Conservation (phyloP, 176 grass and related monocot species). For the Musa beccarii region DNA sequence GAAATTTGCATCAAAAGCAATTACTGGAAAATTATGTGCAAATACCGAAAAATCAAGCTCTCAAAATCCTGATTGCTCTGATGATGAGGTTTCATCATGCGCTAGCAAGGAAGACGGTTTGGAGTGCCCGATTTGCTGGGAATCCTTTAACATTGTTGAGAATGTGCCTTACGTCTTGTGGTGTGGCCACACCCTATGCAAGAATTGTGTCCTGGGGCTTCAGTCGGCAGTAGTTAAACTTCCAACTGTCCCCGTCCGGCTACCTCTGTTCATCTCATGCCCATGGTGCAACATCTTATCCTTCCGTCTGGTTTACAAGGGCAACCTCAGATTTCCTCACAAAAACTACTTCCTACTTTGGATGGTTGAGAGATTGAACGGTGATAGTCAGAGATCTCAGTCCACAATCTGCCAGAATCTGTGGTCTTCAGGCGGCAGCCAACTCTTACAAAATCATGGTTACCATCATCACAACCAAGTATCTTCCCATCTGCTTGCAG, state of each 20-base stretch:
- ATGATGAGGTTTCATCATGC: conserved; percentile 10
- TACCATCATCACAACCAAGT: conserved; percentile 1
- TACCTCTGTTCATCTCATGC: conserved; percentile 10
- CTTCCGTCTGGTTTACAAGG: conserved; percentile 8
- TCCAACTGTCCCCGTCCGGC: background rate
- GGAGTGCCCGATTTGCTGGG: conserved; percentile 4
- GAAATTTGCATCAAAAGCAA: background rate
- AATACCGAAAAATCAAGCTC: background rate
- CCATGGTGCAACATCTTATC: conserved; percentile 9
- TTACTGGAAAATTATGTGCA: background rate
- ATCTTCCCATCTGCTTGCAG: background rate
- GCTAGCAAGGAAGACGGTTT: conserved; percentile 6
- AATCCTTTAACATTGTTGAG: conserved; percentile 11
- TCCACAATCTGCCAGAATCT: background rate
- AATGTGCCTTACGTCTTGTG: conserved; percentile 11
- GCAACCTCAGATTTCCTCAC: conserved; percentile 1
- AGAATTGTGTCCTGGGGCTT: conserved; percentile 6
- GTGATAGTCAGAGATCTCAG: conserved; percentile 1
- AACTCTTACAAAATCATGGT: background rate
- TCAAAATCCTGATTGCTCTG: background rate
- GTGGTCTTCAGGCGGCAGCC: background rate
- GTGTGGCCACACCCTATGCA: conserved; percentile 8
- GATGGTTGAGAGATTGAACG: conserved; percentile 8
- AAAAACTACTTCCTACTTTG: conserved; percentile 8
- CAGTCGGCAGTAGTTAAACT: conserved; percentile 1